A percentile compares a stretch with the other conserved stretches of the same genome.
These are phyloP conservation scores for Pythium aquatile DNA, from an alignment of 352 stramenopile species.

Conservation along the genomic window DNA sequence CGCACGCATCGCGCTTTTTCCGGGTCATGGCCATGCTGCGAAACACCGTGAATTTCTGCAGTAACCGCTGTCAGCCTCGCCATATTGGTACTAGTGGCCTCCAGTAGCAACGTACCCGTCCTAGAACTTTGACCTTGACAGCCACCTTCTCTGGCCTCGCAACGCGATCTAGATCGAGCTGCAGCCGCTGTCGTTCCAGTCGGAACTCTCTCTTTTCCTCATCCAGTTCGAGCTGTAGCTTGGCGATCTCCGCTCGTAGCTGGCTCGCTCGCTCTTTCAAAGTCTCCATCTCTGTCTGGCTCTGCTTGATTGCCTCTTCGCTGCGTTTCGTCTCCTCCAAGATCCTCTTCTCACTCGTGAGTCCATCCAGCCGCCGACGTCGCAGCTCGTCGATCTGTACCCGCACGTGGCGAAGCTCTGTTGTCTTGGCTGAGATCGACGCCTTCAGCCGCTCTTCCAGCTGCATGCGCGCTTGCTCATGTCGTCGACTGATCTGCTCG, in stretches of 20 bases:
- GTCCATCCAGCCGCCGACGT: constrained; percentile 38
- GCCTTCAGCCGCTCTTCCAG: constrained; percentile 74
- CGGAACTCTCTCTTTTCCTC: constrained; percentile 45
- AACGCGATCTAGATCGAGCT: constrained; percentile 50
- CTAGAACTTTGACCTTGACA: constrained; percentile 31
- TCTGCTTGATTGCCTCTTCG: constrained; percentile 39
- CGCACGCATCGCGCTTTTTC: constrained; percentile 39
- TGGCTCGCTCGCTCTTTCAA: constrained; percentile 38
- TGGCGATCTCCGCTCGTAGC: constrained; percentile 41
- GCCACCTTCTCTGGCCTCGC: constrained; percentile 37
- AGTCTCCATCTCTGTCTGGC: constrained; percentile 38
- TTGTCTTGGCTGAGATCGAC: constrained; percentile 39
- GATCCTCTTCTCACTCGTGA: constrained; percentile 43
- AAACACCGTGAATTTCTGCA: constrained; percentile 34
- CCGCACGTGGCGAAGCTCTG: constrained; percentile 54
- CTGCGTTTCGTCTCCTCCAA: constrained; percentile 34
- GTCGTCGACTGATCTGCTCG: constrained; percentile 35
- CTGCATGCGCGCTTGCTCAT: constrained; percentile 54
- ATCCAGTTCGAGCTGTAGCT: constrained; percentile 46
- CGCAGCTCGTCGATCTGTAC: constrained; percentile 45
- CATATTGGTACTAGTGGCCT: neutral
- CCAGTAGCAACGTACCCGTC: constrained; percentile 22
- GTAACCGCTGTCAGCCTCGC: neutral
- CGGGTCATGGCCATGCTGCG: constrained; percentile 30
- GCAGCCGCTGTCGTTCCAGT: constrained; percentile 44